Conservation (phyloP, 1,284 basidiomycete species). For the Papiliotrema laurentii region DNA sequence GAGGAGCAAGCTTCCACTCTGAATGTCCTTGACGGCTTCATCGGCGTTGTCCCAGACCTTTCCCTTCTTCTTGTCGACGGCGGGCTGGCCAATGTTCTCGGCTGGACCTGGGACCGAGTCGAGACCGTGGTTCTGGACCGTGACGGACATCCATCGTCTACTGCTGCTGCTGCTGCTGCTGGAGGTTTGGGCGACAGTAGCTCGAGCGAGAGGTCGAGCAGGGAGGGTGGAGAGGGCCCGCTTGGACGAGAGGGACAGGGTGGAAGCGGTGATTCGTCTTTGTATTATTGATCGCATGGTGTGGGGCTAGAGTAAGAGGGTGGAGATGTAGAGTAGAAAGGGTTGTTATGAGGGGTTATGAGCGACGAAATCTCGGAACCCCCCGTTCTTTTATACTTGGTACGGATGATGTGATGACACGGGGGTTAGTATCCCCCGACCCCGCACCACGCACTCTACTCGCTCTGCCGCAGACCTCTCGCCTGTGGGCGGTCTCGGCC, state of each 20-base stretch:
- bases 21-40: constrained; percentile 74
- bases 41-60: constrained; percentile 77
- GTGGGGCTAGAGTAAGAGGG: neutral
- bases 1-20: constrained; percentile 70
- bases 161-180: too few relatives aligned
- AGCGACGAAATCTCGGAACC: too few relatives aligned
- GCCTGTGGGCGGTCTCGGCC: too few relatives aligned
- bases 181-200: too few relatives aligned
- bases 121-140: constrained; percentile 9
- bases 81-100: constrained; percentile 16
- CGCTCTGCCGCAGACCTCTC: too few relatives aligned
- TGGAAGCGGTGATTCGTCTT: neutral
- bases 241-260: neutral
- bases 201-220: neutral
- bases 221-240: neutral
- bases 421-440: too few relatives aligned
- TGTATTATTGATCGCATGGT: constrained; percentile 1
- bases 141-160: neutral
- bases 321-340: neutral
- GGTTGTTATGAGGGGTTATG: too few relatives aligned
- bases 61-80: constrained; percentile 25
- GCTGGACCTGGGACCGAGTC: constrained; percentile 22
- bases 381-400: too few relatives aligned
- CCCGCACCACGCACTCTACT: too few relatives aligned
- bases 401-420: too few relatives aligned